These are phyloP conservation scores for Lolium rigidum DNA, from an alignment of 176 grass and related monocot species.

Conservation along the genomic window DNA sequence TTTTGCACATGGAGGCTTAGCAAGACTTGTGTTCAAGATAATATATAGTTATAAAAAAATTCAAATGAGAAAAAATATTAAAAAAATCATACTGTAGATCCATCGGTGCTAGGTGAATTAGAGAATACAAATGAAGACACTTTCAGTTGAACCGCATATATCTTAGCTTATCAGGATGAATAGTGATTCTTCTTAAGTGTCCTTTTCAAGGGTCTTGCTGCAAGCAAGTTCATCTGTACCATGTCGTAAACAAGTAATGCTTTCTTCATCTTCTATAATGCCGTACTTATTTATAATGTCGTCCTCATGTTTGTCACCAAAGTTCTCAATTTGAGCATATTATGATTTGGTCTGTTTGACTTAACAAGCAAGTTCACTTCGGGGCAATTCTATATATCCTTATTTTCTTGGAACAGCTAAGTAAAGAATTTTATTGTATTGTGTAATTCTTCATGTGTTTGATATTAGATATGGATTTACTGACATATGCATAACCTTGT, in stretches of 20 bases:
- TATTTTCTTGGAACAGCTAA: background rate
- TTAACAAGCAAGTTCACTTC: background rate
- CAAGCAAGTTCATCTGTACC: background rate
- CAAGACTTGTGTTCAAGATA: background rate
- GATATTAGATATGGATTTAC: background rate
- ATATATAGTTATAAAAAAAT: background rate
- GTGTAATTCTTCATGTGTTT: background rate
- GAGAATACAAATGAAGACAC: too few species aligned
- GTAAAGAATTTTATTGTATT: too few species aligned
- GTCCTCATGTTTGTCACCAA: background rate
- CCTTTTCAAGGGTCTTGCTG: background rate
- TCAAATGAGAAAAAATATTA: too few species aligned
- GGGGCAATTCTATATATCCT: background rate
- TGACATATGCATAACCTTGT: background rate
- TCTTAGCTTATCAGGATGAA: background rate
- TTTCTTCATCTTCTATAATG: background rate
- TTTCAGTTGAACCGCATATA: background rate
- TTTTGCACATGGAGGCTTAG: background rate
- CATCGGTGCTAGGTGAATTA: too few species aligned
- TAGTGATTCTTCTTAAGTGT: background rate
- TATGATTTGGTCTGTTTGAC: background rate
- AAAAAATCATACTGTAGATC: too few species aligned
- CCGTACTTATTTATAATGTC: background rate
- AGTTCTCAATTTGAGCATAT: background rate
- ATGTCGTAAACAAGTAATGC: background rate